Evolutionary conservation across 208 protist genomes (phyloP).

Genomic region (Trypanosoma congolense): DNA sequence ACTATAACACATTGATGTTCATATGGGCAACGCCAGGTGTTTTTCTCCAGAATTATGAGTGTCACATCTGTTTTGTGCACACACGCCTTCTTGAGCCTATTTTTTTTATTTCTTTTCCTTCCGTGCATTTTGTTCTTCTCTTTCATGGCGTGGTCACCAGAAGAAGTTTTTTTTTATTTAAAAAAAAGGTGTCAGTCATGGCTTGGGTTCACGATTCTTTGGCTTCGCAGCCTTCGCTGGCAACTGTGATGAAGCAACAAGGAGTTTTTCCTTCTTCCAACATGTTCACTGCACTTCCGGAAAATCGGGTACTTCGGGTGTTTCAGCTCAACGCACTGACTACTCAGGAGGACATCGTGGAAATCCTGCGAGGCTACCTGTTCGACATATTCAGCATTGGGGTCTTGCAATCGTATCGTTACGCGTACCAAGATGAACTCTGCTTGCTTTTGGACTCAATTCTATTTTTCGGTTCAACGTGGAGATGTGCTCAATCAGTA

Average conservation of each 20-base stretch:
- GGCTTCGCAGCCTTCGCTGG: constrained; percentile 60
- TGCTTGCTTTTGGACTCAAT: constrained; percentile 51
- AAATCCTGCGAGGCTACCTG: constrained; percentile 65
- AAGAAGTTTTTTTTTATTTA: constrained; percentile 15
- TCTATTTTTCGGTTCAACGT: constrained; percentile 73
- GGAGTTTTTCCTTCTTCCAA: constrained; percentile 49
- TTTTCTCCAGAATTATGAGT: too few species aligned
- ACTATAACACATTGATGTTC: too few species aligned
- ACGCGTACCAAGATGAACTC: constrained; percentile 80
- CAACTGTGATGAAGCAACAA: constrained; percentile 82
- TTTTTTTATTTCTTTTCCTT: constrained; percentile 16
- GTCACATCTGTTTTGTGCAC: too few species aligned
- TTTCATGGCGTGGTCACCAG: background rate
- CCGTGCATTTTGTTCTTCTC: constrained; percentile 3
- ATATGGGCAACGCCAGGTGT: too few species aligned
- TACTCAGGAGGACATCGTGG: constrained; percentile 67
- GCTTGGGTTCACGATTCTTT: constrained; percentile 55
- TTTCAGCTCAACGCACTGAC: constrained; percentile 75
- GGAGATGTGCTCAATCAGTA: constrained; percentile 61
- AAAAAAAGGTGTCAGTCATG: constrained; percentile 29
- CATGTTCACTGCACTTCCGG: constrained; percentile 66
- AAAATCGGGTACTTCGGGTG: constrained; percentile 73
- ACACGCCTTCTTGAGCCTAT: background rate
- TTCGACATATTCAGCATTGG: constrained; percentile 67
- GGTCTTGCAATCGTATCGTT: constrained; percentile 57